Evolutionary conservation across 129 eudicot species (phyloP), one percentile per base, ranked within the genome.

Genomic region (Arctium minus): DNA sequence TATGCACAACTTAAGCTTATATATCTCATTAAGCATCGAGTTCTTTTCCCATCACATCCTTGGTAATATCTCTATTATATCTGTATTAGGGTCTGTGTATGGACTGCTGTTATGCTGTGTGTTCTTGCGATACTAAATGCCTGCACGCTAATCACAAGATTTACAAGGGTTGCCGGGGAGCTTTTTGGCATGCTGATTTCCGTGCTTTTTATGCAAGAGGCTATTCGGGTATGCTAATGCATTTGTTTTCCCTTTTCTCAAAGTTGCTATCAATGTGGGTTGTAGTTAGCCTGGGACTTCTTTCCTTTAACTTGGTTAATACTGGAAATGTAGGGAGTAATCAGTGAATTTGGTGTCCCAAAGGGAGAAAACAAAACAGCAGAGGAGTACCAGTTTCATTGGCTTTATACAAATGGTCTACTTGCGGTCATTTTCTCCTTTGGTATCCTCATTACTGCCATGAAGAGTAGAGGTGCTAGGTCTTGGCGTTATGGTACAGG

Each of bases 121-220:
- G 85, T 91, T 83, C 97, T 95, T 74, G 97, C 98, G 53, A 86
- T 91, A 72, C 90, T 95, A 87, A 95, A 95, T 84, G 98, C 97
- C 69, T 90, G 92, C 83, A 88, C 86, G 17, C 87, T 95, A 78
- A 87, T 95, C 84, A 80, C 86, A 75, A 89, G 94, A 87, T 95
- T 95, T 73, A 95, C 98, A 29, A 91, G 98, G 90, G 80, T 95
- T 32, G 98, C 98, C 6, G 97, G 97, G 80, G 98, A 95, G 87
- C 93, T 92, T 73, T 95, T 95, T 73, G 97, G 97, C 89, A 95
- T 95, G 97, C 85, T 95, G 48, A 95, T 95, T 82, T 79, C 94
- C 6, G 97, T 95, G 79, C 97, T 95, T 77, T 95, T 95, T 77
- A 82, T 95, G 78, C 97, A 95, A 87, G 97, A 92, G 87, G 98